Conservation (phyloP, 352 stramenopile genomes). For the Poterioochromonas sp. region DNA sequence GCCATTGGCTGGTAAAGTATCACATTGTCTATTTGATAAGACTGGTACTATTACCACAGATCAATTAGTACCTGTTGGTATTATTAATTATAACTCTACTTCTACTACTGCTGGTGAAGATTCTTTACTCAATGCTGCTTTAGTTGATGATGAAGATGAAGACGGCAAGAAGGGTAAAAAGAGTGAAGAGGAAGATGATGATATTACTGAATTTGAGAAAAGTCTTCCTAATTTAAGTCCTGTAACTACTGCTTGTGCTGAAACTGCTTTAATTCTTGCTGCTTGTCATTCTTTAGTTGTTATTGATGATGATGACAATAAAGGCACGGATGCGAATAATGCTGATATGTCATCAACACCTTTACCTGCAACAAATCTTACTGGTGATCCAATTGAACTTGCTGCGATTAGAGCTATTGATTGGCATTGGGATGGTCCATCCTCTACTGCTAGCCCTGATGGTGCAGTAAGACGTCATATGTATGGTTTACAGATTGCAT, state of each 20-base stretch:
- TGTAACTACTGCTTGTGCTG: constrained; percentile 56
- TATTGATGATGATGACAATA: constrained; percentile 58
- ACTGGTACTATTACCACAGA: constrained; percentile 95
- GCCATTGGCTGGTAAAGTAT: constrained; percentile 86
- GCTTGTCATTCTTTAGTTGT: constrained; percentile 94
- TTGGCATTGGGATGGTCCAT: constrained; percentile 52
- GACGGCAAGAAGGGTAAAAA: no score
- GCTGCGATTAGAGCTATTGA: constrained; percentile 90
- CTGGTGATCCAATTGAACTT: constrained; percentile 93
- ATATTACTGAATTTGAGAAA: neutral
- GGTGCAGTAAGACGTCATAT: neutral
- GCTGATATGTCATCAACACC: neutral
- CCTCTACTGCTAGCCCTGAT: constrained; percentile 17
- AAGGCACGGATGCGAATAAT: constrained; percentile 53
- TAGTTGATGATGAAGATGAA: constrained; percentile 9
- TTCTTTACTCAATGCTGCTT: neutral
- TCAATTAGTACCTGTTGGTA: constrained; percentile 80
- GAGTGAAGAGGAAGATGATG: no score
- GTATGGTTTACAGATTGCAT: neutral
- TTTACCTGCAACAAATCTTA: constrained; percentile 48
- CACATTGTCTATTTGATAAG: constrained; percentile 97
- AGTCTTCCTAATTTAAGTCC: constrained; percentile 43
- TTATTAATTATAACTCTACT: constrained; percentile 50
- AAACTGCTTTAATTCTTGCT: constrained; percentile 60
- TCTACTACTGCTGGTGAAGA: neutral